These are phyloP conservation scores for Hydnomerulius pinastri DNA, from an alignment of 768 basidiomycete species.

Conservation along the genomic window DNA sequence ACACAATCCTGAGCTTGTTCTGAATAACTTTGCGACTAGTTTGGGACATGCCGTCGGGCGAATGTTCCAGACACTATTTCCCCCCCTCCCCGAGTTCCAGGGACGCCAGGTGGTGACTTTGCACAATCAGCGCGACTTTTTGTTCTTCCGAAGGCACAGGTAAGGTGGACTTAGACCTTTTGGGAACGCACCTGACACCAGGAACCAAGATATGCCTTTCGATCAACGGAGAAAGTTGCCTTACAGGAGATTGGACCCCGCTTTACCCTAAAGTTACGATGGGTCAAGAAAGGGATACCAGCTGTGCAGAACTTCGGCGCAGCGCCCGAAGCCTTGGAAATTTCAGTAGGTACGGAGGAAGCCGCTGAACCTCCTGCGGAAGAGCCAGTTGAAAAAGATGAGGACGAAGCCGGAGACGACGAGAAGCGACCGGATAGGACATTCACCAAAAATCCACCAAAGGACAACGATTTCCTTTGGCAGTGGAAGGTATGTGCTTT, in stretches of 20 bases:
- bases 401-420: constrained; percentile 14
- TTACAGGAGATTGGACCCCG: constrained; percentile 98
- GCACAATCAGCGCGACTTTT: constrained; percentile 96
- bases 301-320: constrained; percentile 73
- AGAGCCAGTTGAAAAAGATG: constrained; percentile 15
- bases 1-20: constrained; percentile 92
- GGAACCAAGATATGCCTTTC: constrained; percentile 78
- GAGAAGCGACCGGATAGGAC: constrained; percentile 16
- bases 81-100: constrained; percentile 91
- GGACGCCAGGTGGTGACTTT: constrained; percentile 96
- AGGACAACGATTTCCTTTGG: constrained; percentile 83
- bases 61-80: constrained; percentile 96
- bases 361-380: constrained; percentile 19
- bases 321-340: constrained; percentile 54
- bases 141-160: constrained; percentile 97
- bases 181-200: constrained; percentile 7
- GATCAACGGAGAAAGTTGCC: constrained; percentile 85
- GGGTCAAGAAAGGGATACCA: constrained; percentile 86
- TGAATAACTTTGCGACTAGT: constrained; percentile 92
- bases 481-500: constrained; percentile 75
- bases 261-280: constrained; percentile 92
- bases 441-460: constrained; percentile 47
- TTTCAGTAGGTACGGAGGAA: constrained; percentile 46
- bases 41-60: constrained; percentile 92
- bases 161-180: constrained; percentile 35